Conservation (phyloP, 148 eudicot genomes). For the Rhododendron vialii region DNA sequence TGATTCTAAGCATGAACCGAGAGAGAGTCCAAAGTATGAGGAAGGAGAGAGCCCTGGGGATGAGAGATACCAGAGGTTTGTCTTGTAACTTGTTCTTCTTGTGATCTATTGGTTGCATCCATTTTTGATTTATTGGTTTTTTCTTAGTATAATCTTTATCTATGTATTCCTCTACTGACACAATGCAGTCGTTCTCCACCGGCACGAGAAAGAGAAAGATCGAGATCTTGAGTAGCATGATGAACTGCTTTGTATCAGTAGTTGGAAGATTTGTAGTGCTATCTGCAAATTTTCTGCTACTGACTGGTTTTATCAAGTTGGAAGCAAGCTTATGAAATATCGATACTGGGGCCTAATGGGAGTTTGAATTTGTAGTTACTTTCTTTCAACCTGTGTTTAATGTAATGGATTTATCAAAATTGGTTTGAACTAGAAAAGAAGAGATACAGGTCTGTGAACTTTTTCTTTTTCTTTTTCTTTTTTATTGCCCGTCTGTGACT, state of each 20-base stretch:
- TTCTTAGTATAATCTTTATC: background rate
- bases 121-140: background rate
- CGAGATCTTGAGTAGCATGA: background rate
- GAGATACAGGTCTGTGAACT: background rate
- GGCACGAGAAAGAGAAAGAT: background rate
- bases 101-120: background rate
- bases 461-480: no score
- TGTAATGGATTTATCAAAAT: background rate
- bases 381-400: background rate
- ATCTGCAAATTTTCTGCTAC: background rate
- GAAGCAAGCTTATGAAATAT: background rate
- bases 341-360: background rate
- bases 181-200: background rate
- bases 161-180: background rate
- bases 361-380: background rate
- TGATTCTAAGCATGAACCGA: conserved; percentile 20
- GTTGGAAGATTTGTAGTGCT: background rate
- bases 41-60: conserved; percentile 40
- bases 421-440: background rate
- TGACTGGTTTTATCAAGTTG: background rate
- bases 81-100: background rate
- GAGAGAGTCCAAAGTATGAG: conserved; percentile 36
- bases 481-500: background rate
- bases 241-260: background rate
- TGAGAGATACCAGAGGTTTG: conserved; percentile 46